phyloP scores from a whole-genome alignment of 2,329 filamentous ascomycete genomes.

The Xylaria hypoxylon region DNA sequence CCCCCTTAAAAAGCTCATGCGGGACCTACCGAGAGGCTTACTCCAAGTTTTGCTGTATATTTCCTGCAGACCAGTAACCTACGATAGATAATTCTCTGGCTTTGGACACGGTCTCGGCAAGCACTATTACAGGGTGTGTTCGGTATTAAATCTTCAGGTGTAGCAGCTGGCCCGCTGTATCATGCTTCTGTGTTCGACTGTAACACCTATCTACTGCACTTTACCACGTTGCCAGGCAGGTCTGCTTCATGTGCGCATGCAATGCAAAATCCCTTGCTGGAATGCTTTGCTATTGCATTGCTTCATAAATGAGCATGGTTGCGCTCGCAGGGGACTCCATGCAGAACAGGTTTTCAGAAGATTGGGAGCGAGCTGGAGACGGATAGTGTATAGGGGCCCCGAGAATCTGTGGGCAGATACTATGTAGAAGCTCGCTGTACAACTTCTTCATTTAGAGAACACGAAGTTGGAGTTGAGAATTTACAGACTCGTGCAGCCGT shows the following conservation, averaged over 20 bases:
- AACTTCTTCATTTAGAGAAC: constrained; percentile 12
- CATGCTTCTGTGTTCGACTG: not conserved
- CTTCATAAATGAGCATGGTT: constrained; percentile 16
- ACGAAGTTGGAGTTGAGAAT: constrained; percentile 12
- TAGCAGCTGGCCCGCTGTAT: constrained; percentile 1
- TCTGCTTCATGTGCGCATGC: constrained; percentile 10
- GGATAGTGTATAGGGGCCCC: not conserved
- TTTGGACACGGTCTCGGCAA: not conserved
- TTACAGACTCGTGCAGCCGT: constrained; percentile 13
- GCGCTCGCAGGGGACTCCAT: constrained; percentile 16
- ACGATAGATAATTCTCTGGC: not conserved
- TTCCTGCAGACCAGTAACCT: not conserved
- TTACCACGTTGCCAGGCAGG: constrained; percentile 8
- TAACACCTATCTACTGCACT: not conserved
- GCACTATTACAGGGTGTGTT: constrained; percentile 11
- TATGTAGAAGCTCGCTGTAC: not conserved
- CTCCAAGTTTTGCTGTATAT: not conserved
- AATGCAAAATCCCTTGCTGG: constrained; percentile 1
- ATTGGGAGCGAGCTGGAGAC: not conserved
- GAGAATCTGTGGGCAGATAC: not conserved
- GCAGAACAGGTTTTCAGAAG: not conserved
- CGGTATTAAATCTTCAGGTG: constrained; percentile 8
- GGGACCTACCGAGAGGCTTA: constrained; percentile 1
- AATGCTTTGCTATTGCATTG: constrained; percentile 13
- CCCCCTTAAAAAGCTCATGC: not conserved